phyloP scores from a whole-genome alignment of 306 rosid genomes.

The Gynostemma pentaphyllum region DNA sequence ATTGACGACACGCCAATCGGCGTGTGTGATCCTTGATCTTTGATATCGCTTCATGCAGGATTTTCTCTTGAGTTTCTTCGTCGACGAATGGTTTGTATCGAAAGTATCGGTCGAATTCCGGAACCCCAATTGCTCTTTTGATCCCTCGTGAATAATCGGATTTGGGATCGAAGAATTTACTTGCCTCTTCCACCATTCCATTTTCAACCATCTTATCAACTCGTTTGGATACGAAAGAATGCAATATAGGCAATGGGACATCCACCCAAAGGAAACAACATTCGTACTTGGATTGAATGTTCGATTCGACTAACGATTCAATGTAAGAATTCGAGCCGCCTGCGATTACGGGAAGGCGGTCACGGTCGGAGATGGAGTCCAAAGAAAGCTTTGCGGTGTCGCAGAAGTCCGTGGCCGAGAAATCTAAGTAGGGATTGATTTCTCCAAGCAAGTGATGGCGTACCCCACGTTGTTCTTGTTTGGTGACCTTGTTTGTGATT shows the following conservation, averaged over 20 bases:
- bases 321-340: conserved; percentile 88
- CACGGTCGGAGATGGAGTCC: conserved; percentile 25
- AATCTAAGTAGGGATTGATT: conserved; percentile 36
- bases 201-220: conserved; percentile 51
- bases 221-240: conserved; percentile 33
- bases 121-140: conserved; percentile 70
- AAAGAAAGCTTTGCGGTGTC: conserved; percentile 24
- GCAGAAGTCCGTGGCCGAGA: conserved; percentile 38
- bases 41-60: conserved; percentile 31
- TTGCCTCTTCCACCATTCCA: conserved; percentile 54
- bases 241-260: conserved; percentile 37
- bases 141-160: conserved; percentile 50
- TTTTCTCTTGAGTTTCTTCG: conserved; percentile 11
- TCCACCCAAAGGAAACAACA: conserved; percentile 70
- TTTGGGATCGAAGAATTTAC: conserved; percentile 31
- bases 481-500: conserved; percentile 60
- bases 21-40: conserved; percentile 47
- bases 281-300: conserved; percentile 40
- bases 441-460: conserved; percentile 74
- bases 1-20: conserved; percentile 45
- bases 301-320: conserved; percentile 48
- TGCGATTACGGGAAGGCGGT: conserved; percentile 56
- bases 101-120: conserved; percentile 61
- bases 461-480: conserved; percentile 50
- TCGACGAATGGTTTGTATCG: conserved; percentile 19